phyloP scores from a whole-genome alignment of 2,329 filamentous ascomycete genomes.

The Penicillium frequentans region DNA sequence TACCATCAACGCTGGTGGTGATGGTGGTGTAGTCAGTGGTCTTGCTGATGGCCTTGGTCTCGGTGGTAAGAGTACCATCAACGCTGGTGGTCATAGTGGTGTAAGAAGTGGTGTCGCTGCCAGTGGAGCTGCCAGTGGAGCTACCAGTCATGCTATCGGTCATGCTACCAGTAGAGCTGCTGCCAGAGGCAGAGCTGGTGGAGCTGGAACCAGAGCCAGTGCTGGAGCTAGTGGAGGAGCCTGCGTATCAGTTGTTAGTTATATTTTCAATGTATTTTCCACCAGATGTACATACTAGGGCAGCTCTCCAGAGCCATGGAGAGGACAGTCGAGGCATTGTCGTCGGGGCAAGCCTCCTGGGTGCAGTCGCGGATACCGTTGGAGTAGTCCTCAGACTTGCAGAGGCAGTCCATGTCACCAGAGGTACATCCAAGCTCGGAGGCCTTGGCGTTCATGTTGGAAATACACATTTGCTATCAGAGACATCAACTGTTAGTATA shows the following conservation, averaged over 20 bases:
- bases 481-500: constrained; percentile 27
- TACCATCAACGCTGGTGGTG: constrained; percentile 10
- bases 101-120: not conserved
- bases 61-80: constrained; percentile 6
- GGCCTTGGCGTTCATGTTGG: constrained; percentile 45
- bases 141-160: not conserved
- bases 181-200: not conserved
- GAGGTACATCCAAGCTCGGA: constrained; percentile 39
- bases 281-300: constrained; percentile 23
- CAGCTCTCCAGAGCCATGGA: constrained; percentile 38
- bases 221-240: constrained; percentile 8
- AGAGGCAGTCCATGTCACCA: constrained; percentile 42
- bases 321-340: constrained; percentile 35
- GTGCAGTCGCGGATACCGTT: constrained; percentile 51
- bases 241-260: not conserved
- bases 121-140: constrained; percentile 4
- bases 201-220: constrained; percentile 15
- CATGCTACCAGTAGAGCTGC: not conserved
- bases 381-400: constrained; percentile 41
- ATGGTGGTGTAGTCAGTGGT: not conserved
- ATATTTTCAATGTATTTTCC: not conserved
- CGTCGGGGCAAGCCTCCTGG: constrained; percentile 42
- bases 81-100: not conserved
- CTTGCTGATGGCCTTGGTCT: not conserved
- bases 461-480: constrained; percentile 45